Evolutionary conservation across 1,139 yeast species (phyloP), one percentile per base, ranked within the genome.

Genomic region (Kurtzmaniella quercitrusa): DNA sequence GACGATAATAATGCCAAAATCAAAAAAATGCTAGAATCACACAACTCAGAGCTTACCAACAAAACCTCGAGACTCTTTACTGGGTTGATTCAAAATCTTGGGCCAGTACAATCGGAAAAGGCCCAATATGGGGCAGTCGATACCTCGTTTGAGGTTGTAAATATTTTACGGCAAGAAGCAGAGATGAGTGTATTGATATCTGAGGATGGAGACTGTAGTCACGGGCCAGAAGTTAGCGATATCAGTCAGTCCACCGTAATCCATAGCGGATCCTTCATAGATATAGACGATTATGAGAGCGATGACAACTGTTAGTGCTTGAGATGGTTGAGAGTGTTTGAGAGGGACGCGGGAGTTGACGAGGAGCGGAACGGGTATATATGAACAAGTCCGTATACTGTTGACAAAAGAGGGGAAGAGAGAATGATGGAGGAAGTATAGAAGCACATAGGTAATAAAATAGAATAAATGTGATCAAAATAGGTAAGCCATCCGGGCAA

Each of bases 121-220:
- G 34, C 14, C 25, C 31, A 25, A 25, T n/a, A 5, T 15, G 54
- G 52, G n/a, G 40, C 56, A 33, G 51, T 53, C 3, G 56, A 65
- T 38, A 56, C 60, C 38, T 63, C 68, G 3, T 63, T 64, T 43
- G 53, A 57, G 40, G 50, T 66, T 31, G 70, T 65, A 8, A 60
- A 59, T 39, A 46, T 60, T 17, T 46, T 47, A 7, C 10, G 34
- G 14, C 42, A 42, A 3, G 46, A 42, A 4, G 49, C 39, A 15
- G 49, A 50, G 16, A 41, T 38, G 16, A 42, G 14, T 49, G 48
- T 43, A 25, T 36, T 41, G 17, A 40, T 43, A 17, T 45, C 38
- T 33, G 44, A 44, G 27, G 49, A 48, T 9, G 31, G 31, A 27
- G 31, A 27, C 14, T 27, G 12, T 27, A 27, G 31, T 10, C 14